Conservation (phyloP, 1,284 basidiomycete species). For the Wallemia mellicola region DNA sequence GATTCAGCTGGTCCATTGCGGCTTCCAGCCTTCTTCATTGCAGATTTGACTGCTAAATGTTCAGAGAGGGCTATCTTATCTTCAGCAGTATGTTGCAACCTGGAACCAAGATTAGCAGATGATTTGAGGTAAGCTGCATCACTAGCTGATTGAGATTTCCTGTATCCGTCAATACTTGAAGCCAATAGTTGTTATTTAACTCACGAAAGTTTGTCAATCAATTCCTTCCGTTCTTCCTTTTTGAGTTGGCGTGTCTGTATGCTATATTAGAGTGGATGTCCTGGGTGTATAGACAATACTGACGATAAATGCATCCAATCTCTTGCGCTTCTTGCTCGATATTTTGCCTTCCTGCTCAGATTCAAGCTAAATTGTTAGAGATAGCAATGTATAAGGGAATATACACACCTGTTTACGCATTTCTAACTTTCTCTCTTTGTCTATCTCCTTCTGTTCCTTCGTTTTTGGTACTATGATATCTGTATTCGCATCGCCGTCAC, state of each 20-base stretch:
- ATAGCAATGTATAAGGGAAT: neutral
- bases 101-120: conserved; percentile 46
- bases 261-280: neutral
- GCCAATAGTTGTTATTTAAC: conserved; percentile 11
- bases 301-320: conserved; percentile 57
- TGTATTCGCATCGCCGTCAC: conserved; percentile 7
- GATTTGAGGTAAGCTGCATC: conserved; percentile 33
- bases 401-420: conserved; percentile 29
- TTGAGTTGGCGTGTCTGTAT: conserved; percentile 63
- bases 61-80: conserved; percentile 29
- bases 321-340: conserved; percentile 44
- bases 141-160: conserved; percentile 37
- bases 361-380: conserved; percentile 14
- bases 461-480: conserved; percentile 28
- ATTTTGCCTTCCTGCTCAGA: conserved; percentile 36
- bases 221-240: conserved; percentile 39
- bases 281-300: conserved; percentile 7
- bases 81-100: conserved; percentile 27
- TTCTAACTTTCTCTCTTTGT: conserved; percentile 22
- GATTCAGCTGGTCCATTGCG: conserved; percentile 1
- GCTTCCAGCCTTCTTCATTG: conserved; percentile 10
- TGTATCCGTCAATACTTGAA: conserved; percentile 11
- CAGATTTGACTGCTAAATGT: conserved; percentile 25
- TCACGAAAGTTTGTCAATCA: conserved; percentile 48
- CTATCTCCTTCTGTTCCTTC: conserved; percentile 28